Percentiles rank a stretch among this genome's conserved stretches.
Evolutionary conservation across 2,329 filamentous ascomycete genomes (phyloP).

Genomic region (Alternaria hordeiaustralica): DNA sequence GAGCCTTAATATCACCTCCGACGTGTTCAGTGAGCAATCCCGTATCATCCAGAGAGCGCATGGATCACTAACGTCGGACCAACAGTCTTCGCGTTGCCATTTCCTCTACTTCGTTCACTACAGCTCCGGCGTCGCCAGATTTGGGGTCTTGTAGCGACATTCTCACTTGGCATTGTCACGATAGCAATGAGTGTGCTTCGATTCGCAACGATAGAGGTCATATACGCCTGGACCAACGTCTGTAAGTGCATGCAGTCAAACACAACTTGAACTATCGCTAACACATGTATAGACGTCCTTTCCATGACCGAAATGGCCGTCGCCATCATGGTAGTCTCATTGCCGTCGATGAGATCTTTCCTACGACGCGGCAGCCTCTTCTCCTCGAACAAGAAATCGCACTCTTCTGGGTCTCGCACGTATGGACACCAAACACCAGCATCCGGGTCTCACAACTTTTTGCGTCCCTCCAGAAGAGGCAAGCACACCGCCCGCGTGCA

Average conservation of each 20-base stretch:
- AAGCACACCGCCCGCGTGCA: slow-evolving; percentile 12
- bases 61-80: background rate
- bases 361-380: slow-evolving; percentile 28
- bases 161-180: slow-evolving; percentile 29
- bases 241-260: slow-evolving; percentile 20
- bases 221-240: slow-evolving; percentile 32
- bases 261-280: background rate
- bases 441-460: slow-evolving; percentile 11
- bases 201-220: slow-evolving; percentile 28
- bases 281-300: slow-evolving; percentile 22
- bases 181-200: slow-evolving; percentile 31
- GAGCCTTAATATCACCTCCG: slow-evolving; percentile 19
- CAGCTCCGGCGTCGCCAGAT: slow-evolving; percentile 29
- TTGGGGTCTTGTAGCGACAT: slow-evolving; percentile 30
- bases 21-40: slow-evolving; percentile 16
- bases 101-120: slow-evolving; percentile 28
- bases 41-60: background rate
- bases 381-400: slow-evolving; percentile 23
- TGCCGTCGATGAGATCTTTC: slow-evolving; percentile 32
- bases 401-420: slow-evolving; percentile 14
- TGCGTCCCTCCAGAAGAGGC: slow-evolving; percentile 10
- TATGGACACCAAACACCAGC: slow-evolving; percentile 15
- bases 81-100: slow-evolving; percentile 29
- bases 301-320: slow-evolving; percentile 37
- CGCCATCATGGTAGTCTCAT: slow-evolving; percentile 34